These are phyloP conservation scores for Colletotrichum sp. DNA, from an alignment of 2,329 filamentous ascomycete genomes.

Conservation along the genomic window DNA sequence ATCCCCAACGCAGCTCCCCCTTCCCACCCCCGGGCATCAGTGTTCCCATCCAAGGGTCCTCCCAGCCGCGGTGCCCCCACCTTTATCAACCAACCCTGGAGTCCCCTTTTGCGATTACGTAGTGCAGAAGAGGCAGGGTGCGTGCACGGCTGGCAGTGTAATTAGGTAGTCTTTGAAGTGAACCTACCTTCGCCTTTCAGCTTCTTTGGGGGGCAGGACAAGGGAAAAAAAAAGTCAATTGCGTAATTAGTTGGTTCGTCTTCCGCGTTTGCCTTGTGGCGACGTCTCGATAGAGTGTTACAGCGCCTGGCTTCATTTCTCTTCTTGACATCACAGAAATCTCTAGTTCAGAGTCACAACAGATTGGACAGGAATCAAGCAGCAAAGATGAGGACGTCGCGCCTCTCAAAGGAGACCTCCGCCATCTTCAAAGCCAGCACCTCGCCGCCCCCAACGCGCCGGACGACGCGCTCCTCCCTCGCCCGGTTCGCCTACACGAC, in stretches of 20 bases:
- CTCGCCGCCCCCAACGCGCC: constrained; percentile 40
- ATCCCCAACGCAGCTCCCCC: background rate
- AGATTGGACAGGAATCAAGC: background rate
- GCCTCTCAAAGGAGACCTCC: constrained; percentile 62
- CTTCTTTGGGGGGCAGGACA: background rate
- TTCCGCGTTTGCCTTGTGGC: background rate
- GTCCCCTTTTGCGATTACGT: background rate
- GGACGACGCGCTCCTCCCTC: constrained; percentile 54
- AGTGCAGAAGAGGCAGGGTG: background rate
- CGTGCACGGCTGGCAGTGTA: background rate
- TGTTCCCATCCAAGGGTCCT: background rate
- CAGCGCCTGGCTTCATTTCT: background rate
- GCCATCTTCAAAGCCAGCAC: constrained; percentile 53
- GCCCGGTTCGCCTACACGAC: constrained; percentile 49
- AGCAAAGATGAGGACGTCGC: constrained; percentile 58
- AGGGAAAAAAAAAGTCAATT: background rate
- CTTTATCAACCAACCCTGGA: background rate
- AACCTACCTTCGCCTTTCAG: background rate
- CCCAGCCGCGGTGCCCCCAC: background rate
- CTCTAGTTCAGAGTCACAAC: background rate
- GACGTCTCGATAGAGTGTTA: background rate
- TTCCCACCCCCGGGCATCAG: background rate
- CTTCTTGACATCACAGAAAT: background rate
- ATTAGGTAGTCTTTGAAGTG: background rate
- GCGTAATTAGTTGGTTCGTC: background rate